Conservation (phyloP, 495 filamentous ascomycete species). For the Penicillium samsonianum region DNA sequence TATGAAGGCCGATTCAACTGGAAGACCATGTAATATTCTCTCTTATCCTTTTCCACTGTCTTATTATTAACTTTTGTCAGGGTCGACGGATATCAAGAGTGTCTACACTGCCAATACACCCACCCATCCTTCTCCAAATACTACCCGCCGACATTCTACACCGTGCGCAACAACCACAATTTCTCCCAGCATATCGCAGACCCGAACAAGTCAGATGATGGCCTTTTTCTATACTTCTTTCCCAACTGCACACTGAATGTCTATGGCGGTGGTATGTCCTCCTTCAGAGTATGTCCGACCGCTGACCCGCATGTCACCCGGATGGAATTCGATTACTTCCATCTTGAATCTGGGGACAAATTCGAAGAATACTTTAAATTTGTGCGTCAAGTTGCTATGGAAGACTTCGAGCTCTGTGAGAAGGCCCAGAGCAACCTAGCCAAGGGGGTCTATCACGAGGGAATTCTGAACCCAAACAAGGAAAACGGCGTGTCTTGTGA, state of each 20-base stretch:
- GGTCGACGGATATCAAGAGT: conserved; percentile 66
- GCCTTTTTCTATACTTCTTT: conserved; percentile 62
- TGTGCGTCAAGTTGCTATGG: conserved; percentile 59
- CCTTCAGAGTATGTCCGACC: conserved; percentile 59
- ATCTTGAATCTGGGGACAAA: conserved; percentile 52
- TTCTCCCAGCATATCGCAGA: conserved; percentile 61
- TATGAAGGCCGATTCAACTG: conserved; percentile 64
- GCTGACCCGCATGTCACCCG: conserved; percentile 53
- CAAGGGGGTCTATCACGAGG: conserved; percentile 58
- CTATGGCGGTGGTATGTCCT: conserved; percentile 62
- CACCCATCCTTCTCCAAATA: conserved; percentile 60
- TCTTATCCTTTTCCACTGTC: not conserved
- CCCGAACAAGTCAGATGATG: conserved; percentile 55
- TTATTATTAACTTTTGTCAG: conserved; percentile 20
- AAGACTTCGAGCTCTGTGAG: conserved; percentile 63
- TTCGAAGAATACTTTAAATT: conserved; percentile 63
- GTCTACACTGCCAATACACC: conserved; percentile 64
- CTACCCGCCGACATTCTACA: conserved; percentile 61
- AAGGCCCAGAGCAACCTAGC: conserved; percentile 58
- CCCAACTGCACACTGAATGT: conserved; percentile 63
- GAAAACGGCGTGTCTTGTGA: conserved; percentile 59
- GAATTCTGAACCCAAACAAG: conserved; percentile 58
- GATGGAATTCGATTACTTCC: conserved; percentile 68
- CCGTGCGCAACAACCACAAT: conserved; percentile 57
- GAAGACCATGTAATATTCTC: conserved; percentile 59